Evolutionary conservation across 2,329 filamentous ascomycete species (phyloP).

Genomic region (Epichloe uncinata): DNA sequence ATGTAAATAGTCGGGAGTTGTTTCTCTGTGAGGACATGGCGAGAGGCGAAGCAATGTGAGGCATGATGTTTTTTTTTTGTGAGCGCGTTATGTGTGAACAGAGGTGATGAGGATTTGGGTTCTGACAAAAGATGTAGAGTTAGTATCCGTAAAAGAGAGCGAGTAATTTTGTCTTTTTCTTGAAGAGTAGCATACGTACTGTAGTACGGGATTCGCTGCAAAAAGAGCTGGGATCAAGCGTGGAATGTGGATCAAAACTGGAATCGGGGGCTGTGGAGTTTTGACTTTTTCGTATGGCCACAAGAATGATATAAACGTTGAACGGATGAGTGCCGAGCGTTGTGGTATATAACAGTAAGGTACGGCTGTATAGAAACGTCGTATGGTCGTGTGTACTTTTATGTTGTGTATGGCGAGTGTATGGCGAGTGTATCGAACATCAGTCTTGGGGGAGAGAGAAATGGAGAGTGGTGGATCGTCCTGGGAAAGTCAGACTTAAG

Average conservation of each 20-base stretch:
- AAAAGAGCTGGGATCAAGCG: background rate
- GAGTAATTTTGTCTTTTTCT: background rate
- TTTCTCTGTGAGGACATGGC: slow-evolving; percentile 34
- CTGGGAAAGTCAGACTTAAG: no score
- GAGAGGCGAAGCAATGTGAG: slow-evolving; percentile 29
- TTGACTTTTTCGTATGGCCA: background rate
- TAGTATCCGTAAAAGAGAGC: background rate
- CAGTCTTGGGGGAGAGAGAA: no score
- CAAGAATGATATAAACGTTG: no score
- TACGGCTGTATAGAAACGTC: no score
- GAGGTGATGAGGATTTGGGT: background rate
- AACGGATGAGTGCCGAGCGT: no score
- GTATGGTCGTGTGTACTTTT: no score
- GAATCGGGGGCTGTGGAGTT: background rate
- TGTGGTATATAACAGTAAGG: no score
- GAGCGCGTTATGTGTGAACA: no score
- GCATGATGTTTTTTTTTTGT: slow-evolving; percentile 16
- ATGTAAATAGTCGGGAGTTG: slow-evolving; percentile 29
- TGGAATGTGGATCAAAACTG: background rate
- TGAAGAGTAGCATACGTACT: background rate
- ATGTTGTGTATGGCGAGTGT: no score
- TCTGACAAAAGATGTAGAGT: background rate
- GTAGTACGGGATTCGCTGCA: background rate
- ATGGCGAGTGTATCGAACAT: no score
- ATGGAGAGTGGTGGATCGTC: no score